Conservation (phyloP, 768 basidiomycete genomes). For the Boletales sp. region DNA sequence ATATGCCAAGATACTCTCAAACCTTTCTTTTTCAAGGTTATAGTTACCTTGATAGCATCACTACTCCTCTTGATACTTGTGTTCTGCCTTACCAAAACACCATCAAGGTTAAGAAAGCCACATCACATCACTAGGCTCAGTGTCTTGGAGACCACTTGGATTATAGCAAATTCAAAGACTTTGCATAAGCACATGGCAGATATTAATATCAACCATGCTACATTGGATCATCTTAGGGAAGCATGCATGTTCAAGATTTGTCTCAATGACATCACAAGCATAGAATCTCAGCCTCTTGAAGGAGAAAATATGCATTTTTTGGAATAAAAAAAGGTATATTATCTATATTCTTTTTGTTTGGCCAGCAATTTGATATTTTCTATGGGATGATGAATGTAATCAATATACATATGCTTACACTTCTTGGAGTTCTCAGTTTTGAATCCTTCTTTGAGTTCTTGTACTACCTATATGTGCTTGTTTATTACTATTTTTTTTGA, state of each 20-base stretch:
- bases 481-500: too few relatives aligned
- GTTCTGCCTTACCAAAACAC: not conserved
- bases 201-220: not conserved
- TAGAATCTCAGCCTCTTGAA: not conserved
- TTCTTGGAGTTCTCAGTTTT: too few relatives aligned
- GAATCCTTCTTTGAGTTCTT: too few relatives aligned
- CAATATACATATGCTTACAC: too few relatives aligned
- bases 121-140: not conserved
- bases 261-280: not conserved
- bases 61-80: not conserved
- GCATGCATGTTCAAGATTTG: slow-evolving; percentile 10
- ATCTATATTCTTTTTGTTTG: not conserved
- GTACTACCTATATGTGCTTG: too few relatives aligned
- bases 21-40: not conserved
- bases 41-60: slow-evolving; percentile 3
- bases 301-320: not conserved
- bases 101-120: not conserved
- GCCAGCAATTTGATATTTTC: not conserved
- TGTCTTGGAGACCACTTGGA: slow-evolving; percentile 13
- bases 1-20: not conserved
- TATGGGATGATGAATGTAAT: not conserved
- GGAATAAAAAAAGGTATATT: not conserved
- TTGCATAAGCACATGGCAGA: not conserved
- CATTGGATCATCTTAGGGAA: not conserved
- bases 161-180: slow-evolving; percentile 3